A percentile compares a stretch with the other conserved stretches of the same genome.
phyloP scores from a whole-genome alignment of 345 rosid species.

The Populus nigra region DNA sequence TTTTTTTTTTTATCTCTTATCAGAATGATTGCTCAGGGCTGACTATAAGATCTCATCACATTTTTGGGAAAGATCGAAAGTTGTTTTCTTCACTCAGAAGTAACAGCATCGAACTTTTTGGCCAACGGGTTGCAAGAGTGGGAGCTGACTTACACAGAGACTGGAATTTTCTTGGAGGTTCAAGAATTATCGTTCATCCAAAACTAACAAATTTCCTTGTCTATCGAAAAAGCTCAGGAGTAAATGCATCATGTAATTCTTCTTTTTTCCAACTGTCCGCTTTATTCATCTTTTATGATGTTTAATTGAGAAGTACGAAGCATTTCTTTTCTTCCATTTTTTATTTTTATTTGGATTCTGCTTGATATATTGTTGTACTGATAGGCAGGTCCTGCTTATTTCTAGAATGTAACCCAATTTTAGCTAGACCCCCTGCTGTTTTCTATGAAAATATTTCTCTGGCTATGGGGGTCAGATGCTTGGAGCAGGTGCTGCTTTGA shows the following conservation, averaged over 20 bases:
- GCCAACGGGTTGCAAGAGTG: slow-evolving; percentile 26
- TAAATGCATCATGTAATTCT: slow-evolving; percentile 74
- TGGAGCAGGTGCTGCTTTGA: background rate
- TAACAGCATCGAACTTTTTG: slow-evolving; percentile 18
- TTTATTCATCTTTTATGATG: background rate
- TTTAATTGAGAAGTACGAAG: background rate
- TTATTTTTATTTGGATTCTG: background rate
- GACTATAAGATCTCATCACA: slow-evolving; percentile 22
- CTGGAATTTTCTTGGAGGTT: slow-evolving; percentile 67
- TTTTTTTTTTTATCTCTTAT: slow-evolving; percentile 22
- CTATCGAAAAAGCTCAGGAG: slow-evolving; percentile 31
- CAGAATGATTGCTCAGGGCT: slow-evolving; percentile 34
- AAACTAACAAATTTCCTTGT: slow-evolving; percentile 16
- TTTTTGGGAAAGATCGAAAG: slow-evolving; percentile 23
- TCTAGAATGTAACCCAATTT: background rate
- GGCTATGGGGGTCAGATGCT: background rate
- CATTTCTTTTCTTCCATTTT: slow-evolving; percentile 1
- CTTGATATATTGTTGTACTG: background rate
- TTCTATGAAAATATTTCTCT: background rate
- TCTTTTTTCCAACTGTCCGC: background rate
- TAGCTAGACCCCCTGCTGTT: background rate
- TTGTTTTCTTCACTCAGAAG: slow-evolving; percentile 31
- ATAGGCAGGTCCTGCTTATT: background rate
- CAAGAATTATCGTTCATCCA: slow-evolving; percentile 38
- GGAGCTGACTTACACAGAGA: slow-evolving; percentile 23